Evolutionary conservation across 2,329 filamentous ascomycete species (phyloP).

Genomic region (Claviceps purpurea): DNA sequence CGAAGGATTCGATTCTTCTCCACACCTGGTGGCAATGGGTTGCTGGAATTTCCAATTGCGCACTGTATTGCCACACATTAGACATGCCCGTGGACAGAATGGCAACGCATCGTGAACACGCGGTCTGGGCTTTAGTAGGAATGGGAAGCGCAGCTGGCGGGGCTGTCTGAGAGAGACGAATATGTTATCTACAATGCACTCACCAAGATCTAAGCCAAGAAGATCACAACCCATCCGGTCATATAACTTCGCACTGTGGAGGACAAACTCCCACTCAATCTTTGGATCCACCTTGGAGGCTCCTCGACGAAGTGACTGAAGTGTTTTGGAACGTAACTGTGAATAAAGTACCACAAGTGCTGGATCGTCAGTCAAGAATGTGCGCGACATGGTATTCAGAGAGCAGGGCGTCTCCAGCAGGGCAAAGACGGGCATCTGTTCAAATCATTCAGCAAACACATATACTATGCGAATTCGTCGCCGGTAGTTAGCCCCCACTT

Average conservation of each 20-base stretch:
- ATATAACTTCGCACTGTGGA: constrained; percentile 74
- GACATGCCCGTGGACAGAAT: neutral
- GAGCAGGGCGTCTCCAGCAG: constrained; percentile 56
- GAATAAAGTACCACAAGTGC: constrained; percentile 77
- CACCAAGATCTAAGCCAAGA: constrained; percentile 72
- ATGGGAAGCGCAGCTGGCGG: neutral
- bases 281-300: constrained; percentile 66
- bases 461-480: neutral
- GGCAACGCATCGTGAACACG: neutral
- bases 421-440: constrained; percentile 63
- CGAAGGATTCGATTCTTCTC: constrained; percentile 46
- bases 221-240: constrained; percentile 89
- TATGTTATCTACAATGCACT: constrained; percentile 13
- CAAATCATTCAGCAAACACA: neutral
- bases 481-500: constrained; percentile 20
- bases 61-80: constrained; percentile 29
- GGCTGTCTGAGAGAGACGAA: neutral
- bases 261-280: constrained; percentile 77
- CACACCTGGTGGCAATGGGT: constrained; percentile 24
- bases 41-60: constrained; percentile 70
- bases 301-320: constrained; percentile 77
- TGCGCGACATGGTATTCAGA: constrained; percentile 58
- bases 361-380: constrained; percentile 83
- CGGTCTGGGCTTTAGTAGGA: neutral
- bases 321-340: constrained; percentile 66